Base-by-base conservation (phyloP, 345 rosid genomes). In the Anacardium occidentale region DNA sequence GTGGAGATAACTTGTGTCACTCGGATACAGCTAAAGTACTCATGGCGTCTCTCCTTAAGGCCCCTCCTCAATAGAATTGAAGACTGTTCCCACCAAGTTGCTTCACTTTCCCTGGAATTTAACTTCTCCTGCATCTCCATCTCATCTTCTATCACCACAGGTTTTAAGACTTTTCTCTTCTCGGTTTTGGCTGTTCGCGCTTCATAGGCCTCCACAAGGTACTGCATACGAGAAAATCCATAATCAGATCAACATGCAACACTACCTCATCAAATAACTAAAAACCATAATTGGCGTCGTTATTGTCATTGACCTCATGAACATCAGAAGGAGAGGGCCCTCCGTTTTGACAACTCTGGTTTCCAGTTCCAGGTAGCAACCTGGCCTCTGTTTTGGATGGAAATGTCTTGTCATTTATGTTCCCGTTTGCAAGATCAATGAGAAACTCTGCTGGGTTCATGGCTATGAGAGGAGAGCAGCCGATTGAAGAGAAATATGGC, bases 361-460 rank as follows among this genome's bases (percentile, higher is more conserved):
- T 73, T n/a, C 51, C 47, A 10, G 55, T 73, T n/a, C 51, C 47
- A 10, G 50, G 59, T 8, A 37, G 47, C 25, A 73, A 73, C 58
- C 57, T 73, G 56, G 21, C 62, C 56, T 61, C 67, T 60, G 74
- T 13, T 40, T 81, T 72, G 37, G 74, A 63, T 24, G 81, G 84
- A 47, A 78, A 42, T 20, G 79, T 75, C 14, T 68, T 75, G 24
- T 78, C 77, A 25, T 72, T 78, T 10, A 75, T 18, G 24, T 81
- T 73, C 15, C 82, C 85, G 56, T 76, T 76, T 12, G 85, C 80
- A 22, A 82, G 73, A 58, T 82, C 82, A 62, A 73, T 55, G 3
- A 78, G 78, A 63, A 78, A 82, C 50, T 82, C 80, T 32, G 82
- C 85, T 24, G 80, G 82, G 68, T 78, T 82, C 78, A 82, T 76